Evolutionary conservation across 164 flowering plant genomes (phyloP).

Genomic region (Tetrastigma voinierianum): DNA sequence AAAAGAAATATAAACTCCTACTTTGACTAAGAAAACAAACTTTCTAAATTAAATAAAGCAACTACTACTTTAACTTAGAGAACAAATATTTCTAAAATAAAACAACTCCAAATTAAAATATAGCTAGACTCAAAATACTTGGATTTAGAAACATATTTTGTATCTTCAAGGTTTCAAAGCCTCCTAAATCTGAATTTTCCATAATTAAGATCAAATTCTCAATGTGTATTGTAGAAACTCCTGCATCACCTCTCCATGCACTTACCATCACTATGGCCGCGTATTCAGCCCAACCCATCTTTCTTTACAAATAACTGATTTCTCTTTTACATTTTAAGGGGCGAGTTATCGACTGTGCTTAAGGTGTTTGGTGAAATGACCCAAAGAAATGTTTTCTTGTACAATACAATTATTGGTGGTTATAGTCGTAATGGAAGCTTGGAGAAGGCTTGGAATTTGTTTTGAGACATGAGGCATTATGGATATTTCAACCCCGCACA

Average conservation of each 20-base stretch:
- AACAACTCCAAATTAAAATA: no score
- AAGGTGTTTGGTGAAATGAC: slow-evolving; percentile 76
- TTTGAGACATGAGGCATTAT: slow-evolving; percentile 46
- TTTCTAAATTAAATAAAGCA: no score
- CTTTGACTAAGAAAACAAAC: no score
- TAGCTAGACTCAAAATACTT: no score
- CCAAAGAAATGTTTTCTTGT: slow-evolving; percentile 51
- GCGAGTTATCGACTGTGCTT: slow-evolving; percentile 33
- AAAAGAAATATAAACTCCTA: no score
- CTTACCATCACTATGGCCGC: slow-evolving; percentile 46
- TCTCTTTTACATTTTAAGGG: slow-evolving; percentile 32
- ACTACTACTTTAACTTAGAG: no score
- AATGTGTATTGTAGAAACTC: no score
- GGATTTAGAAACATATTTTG: no score
- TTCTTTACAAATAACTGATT: slow-evolving; percentile 55
- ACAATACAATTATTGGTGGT: slow-evolving; percentile 55
- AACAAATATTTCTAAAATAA: no score
- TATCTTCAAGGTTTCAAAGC: no score
- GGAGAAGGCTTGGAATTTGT: slow-evolving; percentile 46
- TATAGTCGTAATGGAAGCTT: slow-evolving; percentile 31
- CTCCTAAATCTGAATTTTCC: no score
- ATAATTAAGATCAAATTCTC: no score
- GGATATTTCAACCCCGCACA: slow-evolving; percentile 61
- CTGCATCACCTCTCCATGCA: slow-evolving; percentile 67
- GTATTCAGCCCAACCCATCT: slow-evolving; percentile 34